Evolutionary conservation across 495 filamentous ascomycete species (phyloP), one percentile per base, ranked within the genome.

Genomic region (Aspergillus conjunctus): DNA sequence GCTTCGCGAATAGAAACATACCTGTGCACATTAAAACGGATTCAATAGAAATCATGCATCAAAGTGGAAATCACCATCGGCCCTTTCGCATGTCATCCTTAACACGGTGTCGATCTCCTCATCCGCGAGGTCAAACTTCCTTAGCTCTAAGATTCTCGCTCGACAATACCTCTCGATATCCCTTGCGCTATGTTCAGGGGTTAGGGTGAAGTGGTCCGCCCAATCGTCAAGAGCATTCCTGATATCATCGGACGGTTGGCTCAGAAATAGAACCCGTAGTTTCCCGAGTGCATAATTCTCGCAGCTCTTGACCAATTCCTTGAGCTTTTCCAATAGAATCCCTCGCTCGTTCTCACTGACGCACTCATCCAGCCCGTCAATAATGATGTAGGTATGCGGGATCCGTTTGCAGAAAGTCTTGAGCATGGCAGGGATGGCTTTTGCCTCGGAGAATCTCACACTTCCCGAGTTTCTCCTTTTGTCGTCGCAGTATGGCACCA

Each of bases 281-380:
- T 34, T 60, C 15, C 50, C 50, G 20, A 39, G 37, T 0, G 58
- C 32, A 21, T 59, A 48, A 20, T 6, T 12, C n/a, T 34, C 57
- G 21, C 20, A 43, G 8, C 48, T 60, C 9, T 33, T 60, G 26
- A 54, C 43, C 50, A 60, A 43, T 20, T 48, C 33, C 15, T 54
- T 53, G n/a, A 60, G 34, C 8, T 8, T 60, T 7, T 54, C 50
- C 0, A 54, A 37, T 8, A 60, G 12, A 11, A 51, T 33, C 22
- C 54, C 43, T 54, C 21, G 39, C 34, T 30, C 37, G 22, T n/a
- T n/a, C n/a, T 53, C 26, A 15, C 10, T 4, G 20, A 34, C 58
- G 6, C 50, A 54, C 51, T 60, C 58, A 22, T 60, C 58, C 10
- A 60, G 49, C 22, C 58, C 49, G 17, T 60, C 58, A 6, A 60